Conservation (phyloP, 1,284 basidiomycete genomes). For the Trametes pubescens region DNA sequence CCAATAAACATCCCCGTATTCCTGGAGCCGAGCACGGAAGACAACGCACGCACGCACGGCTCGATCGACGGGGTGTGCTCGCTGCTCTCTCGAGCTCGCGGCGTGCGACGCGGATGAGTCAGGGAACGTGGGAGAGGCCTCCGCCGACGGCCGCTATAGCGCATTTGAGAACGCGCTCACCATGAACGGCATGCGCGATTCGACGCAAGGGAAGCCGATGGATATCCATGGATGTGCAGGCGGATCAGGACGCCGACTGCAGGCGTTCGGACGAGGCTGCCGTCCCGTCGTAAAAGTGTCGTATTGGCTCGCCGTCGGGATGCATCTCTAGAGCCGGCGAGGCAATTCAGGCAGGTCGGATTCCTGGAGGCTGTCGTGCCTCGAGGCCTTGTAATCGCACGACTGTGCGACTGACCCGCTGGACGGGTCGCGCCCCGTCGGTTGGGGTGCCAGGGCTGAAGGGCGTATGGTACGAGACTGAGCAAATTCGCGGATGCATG, state of each 20-base stretch:
- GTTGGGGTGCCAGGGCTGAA: slow-evolving; percentile 8
- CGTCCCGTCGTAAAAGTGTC: slow-evolving; percentile 2
- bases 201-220: slow-evolving; percentile 6
- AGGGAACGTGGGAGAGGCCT: slow-evolving; percentile 12
- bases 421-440: slow-evolving; percentile 4
- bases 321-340: slow-evolving; percentile 3
- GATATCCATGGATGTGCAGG: neutral
- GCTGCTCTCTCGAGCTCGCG: slow-evolving; percentile 7
- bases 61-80: slow-evolving; percentile 4
- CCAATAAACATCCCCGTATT: slow-evolving; percentile 4
- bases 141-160: slow-evolving; percentile 8
- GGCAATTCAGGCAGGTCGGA: slow-evolving; percentile 1
- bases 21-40: slow-evolving; percentile 8
- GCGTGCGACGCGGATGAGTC: slow-evolving; percentile 11
- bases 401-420: slow-evolving; percentile 23
- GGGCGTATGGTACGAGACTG: slow-evolving; percentile 13
- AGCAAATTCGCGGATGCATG: slow-evolving; percentile 6
- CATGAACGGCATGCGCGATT: slow-evolving; percentile 11
- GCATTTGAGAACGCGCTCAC: slow-evolving; percentile 21
- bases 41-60: neutral
- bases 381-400: slow-evolving; percentile 31
- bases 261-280: neutral
- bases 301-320: neutral
- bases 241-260: neutral
- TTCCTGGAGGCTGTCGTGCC: slow-evolving; percentile 19